Base-by-base conservation (phyloP, 1,284 basidiomycete genomes). In the Trichosporon inkin region DNA sequence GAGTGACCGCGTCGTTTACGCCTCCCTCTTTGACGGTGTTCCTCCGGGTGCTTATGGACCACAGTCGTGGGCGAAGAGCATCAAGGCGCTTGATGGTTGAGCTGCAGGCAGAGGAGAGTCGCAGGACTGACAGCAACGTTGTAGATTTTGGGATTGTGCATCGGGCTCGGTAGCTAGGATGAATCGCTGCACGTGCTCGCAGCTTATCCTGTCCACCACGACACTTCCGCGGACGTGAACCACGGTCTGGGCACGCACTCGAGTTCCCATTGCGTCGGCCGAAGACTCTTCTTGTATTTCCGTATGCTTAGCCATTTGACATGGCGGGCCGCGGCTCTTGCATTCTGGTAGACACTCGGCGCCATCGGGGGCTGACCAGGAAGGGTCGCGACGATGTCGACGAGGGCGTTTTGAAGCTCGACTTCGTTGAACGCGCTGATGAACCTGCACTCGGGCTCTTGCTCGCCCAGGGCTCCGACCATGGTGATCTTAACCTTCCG, bases 1-100 rank as follows among this genome's bases (percentile, higher is more conserved):
- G 52, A 36, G 24, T 8, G 62, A 63, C 20, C 55, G 62, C 1
- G 47, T 63, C 16, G 58, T 63, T 1, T 38, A 54, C 19, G 62
- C 62, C 0, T 51, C 34, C 10, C 39, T 63, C 14, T 63, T 57
- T 20, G 62, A 63, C 32, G 58, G 62, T 8, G 40, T 19, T 7
- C 24, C 57, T 2, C 62, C 62, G 2, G 58, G 58, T 2, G 44
- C 62, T 5, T 63, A 60, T 17, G 39, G 47, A 11, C 55, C 35
- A 28, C 20, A 55, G 53, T 39, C 47, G 14, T 62, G 61, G 61
- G 61, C 53, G 13, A 44, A 54, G 56, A 38, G 47, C 17, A 53
- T 61, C 6, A 53, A 53, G 37, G 44, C 56, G n/a, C 55, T 56
- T 1, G 60, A 57, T 14, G 52, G 49, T 34, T 47, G 19, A 56